phyloP scores from a whole-genome alignment of 306 rosid genomes.

The Citrullus amarus region DNA sequence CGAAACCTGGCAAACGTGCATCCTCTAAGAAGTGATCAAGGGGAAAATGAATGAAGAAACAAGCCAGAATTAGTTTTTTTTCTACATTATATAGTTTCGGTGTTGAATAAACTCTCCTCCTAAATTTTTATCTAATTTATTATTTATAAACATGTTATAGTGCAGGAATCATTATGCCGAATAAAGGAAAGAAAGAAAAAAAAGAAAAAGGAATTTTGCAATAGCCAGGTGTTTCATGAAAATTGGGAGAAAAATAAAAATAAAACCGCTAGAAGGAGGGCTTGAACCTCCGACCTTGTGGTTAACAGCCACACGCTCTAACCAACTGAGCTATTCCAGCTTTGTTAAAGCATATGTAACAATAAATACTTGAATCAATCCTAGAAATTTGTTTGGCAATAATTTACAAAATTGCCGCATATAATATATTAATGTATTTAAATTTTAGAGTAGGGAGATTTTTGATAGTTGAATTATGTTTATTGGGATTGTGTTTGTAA shows the following conservation, averaged over 20 bases:
- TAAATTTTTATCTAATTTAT: background rate
- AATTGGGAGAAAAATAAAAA: background rate
- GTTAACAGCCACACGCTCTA: conserved; percentile 2
- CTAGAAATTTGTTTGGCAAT: too few species aligned
- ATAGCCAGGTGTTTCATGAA: background rate
- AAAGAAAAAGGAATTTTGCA: background rate
- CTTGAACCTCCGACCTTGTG: conserved; percentile 7
- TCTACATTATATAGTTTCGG: background rate
- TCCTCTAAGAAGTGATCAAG: background rate
- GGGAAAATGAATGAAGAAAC: background rate
- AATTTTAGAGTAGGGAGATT: too few species aligned
- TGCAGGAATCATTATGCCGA: background rate
- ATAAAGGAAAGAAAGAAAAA: too few species aligned
- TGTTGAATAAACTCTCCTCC: background rate
- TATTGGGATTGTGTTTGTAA: too few species aligned
- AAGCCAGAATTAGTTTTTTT: background rate
- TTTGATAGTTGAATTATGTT: too few species aligned
- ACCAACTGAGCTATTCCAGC: conserved; percentile 8
- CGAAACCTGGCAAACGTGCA: conserved; percentile 8
- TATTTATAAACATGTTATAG: too few species aligned
- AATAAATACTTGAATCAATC: too few species aligned
- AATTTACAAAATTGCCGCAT: too few species aligned
- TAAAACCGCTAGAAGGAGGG: background rate
- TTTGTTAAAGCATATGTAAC: too few species aligned
- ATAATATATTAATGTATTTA: too few species aligned